Evolutionary conservation across 2,329 filamentous ascomycete genomes (phyloP), one percentile per base, ranked within the genome.

Genomic region (Elsinoe batatas): DNA sequence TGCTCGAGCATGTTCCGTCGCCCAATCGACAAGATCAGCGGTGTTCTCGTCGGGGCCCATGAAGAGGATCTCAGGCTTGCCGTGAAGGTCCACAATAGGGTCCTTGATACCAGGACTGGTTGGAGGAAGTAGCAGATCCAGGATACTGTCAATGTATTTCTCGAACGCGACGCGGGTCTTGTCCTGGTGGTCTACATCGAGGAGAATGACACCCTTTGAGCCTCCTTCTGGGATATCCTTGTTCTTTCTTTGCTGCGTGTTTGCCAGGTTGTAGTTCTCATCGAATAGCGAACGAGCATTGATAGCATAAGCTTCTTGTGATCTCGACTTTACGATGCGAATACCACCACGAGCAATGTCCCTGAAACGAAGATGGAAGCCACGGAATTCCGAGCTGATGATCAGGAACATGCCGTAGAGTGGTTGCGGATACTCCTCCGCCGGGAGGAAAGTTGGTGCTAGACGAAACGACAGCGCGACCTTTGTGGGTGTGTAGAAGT

Each of bases 11-110:
- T 98, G 93, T 71, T 93, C 85, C 1, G 93, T 98, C n/a, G 93
- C 93, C 93, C 93, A 98, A 72, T 98, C 84, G 53, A 98, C 93
- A 33, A 98, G 79, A 66, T 95, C 89, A 18, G 93, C 93, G 1
- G 93, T 98, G 75, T 98, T 98, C 82, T 98, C 93, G 63, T 98
- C 93, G 0, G 93, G 93, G 33, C 93, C 93, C 89, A 98, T 88
- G 78, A 98, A 98, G 18, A 98, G 77, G 60, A 98, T 98, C 72
- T 98, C 93, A 68, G 95, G 79, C 74, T 95, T 93, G 64, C 89
- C 88, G 69, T 97, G 87, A 26, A 96, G 76, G 70, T 98, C 93
- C 57, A 98, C 91, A 59, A 98, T 91, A 0, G 93, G 93, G 67
- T 98, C 95, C 78, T 98, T 98, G 79, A 98, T 98, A 61, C 93